Evolutionary conservation across 148 eudicot genomes (phyloP), one percentile per base, ranked within the genome.

Genomic region (Tetragonia tetragonoides): DNA sequence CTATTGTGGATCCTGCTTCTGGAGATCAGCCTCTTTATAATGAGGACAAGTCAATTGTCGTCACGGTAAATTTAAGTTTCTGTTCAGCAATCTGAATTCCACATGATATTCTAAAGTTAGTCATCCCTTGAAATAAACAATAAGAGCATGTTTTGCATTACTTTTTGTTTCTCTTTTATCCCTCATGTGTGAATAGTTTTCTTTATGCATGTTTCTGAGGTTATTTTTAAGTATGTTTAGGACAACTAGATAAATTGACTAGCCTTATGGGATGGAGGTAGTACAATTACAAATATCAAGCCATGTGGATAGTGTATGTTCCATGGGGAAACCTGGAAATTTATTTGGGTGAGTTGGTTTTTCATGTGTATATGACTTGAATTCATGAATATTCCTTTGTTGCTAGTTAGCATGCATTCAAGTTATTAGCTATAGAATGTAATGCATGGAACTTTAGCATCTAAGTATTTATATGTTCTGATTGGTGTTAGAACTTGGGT

Each of bases 11-110:
- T 90, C 99, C 99, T 59, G 73, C 99, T 73, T 95, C 99, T 41
- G 99, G 99, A 65, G 99, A 95, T 85, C 99, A 95, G 82, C 99
- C 99, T 57, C 88, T 95, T 46, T 95, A 91, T 73, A 95, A 95
- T 44, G 93, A 91, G 83, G 99, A 95, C 83, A 91, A 95, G 88
- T 89, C 94, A 42, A 60, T 95, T 75, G 87, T 89, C 65, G 97
- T 95, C 82, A 91, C 99, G 60, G 99, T 92, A 89, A 28, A 67
- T 65, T 73, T 42, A 62, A 38, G 65, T 79, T 37, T 56, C 9
- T 42, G 57, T 23, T 47, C 16, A 20, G 38, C 70, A 53, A 65
- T 60, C 7, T 71, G 37, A 44, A 51, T 23, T 46, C 18, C 37
- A 37, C 75, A 42, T 44, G n/a, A 62, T 75, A 51, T 5, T 49